phyloP scores from a whole-genome alignment of 1,139 yeast genomes.

The Nakaseomyces sp. region DNA sequence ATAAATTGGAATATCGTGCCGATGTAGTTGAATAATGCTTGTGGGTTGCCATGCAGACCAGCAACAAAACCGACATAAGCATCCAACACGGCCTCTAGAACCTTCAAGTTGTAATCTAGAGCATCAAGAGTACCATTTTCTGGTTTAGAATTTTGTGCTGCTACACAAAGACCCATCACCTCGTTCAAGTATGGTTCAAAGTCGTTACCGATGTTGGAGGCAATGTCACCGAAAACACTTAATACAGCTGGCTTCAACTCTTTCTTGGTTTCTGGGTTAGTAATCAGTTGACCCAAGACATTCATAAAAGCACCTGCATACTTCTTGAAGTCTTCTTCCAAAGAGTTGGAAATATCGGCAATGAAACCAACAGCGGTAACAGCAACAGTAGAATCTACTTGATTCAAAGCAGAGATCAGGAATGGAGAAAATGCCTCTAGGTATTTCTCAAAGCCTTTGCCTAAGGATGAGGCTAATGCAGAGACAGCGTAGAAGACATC shows the following conservation, averaged over 20 bases:
- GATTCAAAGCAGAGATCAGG: constrained; percentile 66
- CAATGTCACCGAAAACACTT: constrained; percentile 95
- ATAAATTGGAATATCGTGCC: constrained; percentile 65
- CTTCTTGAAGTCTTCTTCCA: constrained; percentile 63
- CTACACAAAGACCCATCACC: constrained; percentile 55
- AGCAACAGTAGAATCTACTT: constrained; percentile 75
- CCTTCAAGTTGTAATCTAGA: constrained; percentile 60
- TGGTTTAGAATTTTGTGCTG: constrained; percentile 39
- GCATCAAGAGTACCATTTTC: constrained; percentile 61
- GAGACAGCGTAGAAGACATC: constrained; percentile 89
- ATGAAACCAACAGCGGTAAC: constrained; percentile 88
- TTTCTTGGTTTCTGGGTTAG: constrained; percentile 56
- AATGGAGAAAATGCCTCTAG: constrained; percentile 78
- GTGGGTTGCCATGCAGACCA: constrained; percentile 68
- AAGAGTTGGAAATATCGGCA: constrained; percentile 92
- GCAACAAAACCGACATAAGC: constrained; percentile 93
- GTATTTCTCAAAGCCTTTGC: constrained; percentile 59
- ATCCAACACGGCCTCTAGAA: constrained; percentile 82
- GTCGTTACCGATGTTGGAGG: constrained; percentile 70
- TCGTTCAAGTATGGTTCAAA: constrained; percentile 70
- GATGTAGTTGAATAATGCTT: constrained; percentile 54
- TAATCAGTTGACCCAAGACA: constrained; percentile 64
- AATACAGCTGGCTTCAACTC: constrained; percentile 81
- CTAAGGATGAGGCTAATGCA: constrained; percentile 76
- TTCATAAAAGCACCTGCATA: constrained; percentile 78